phyloP scores from a whole-genome alignment of 1,284 basidiomycete species.

The Crucibulum cyathiforme region DNA sequence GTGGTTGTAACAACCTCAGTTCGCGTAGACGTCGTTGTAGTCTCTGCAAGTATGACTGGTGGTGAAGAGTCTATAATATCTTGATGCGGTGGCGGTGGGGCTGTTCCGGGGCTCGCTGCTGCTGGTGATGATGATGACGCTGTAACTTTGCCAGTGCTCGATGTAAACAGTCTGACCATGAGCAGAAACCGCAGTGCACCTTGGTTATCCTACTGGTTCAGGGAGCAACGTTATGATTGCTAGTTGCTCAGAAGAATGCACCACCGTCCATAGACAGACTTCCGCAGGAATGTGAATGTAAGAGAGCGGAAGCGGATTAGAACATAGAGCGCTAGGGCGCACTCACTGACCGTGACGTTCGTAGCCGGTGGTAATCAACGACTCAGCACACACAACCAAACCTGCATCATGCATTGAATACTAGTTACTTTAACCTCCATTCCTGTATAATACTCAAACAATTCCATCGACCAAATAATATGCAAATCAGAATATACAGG shows the following conservation, averaged over 20 bases:
- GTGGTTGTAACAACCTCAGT: conserved; percentile 57
- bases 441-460: no score
- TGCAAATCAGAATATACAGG: no score
- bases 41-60: conserved; percentile 51
- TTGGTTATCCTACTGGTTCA: not conserved
- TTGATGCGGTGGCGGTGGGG: conserved; percentile 41
- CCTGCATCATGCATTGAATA: no score
- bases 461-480: no score
- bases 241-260: not conserved
- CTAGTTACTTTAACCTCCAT: no score
- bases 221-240: not conserved
- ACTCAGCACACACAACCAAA: no score
- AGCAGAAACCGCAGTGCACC: not conserved
- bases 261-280: no score
- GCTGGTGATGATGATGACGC: not conserved
- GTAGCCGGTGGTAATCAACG: no score
- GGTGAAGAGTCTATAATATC: conserved; percentile 43
- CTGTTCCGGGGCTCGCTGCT: conserved; percentile 5
- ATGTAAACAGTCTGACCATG: not conserved
- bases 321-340: no score
- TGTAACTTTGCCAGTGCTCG: not conserved
- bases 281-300: no score
- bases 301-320: no score
- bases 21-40: conserved; percentile 49
- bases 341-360: no score